Evolutionary conservation across 73 alveolate genomes (phyloP).

Genomic region (Paramecium biaurelia): DNA sequence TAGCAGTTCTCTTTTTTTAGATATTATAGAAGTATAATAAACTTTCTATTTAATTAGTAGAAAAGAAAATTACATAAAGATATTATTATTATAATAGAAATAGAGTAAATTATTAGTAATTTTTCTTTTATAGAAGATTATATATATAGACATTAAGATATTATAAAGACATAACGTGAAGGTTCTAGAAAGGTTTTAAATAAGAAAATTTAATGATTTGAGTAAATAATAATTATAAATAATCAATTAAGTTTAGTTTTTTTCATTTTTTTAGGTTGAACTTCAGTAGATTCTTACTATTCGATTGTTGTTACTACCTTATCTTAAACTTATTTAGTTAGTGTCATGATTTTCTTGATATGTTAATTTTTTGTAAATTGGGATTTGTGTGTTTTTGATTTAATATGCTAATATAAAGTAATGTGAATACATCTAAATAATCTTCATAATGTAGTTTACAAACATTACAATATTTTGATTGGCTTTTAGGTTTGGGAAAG

Average conservation of each 20-base stretch:
- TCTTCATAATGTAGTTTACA: constrained; percentile 4
- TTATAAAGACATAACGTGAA: background rate
- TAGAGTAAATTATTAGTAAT: no score
- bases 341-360: background rate
- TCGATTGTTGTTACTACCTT: background rate
- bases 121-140: no score
- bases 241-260: background rate
- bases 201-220: background rate
- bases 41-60: background rate
- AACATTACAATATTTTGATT: background rate
- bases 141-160: no score
- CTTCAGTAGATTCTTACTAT: background rate
- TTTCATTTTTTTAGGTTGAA: background rate
- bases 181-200: background rate
- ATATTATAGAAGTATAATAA: background rate
- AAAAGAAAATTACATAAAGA: no score
- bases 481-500: background rate
- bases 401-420: background rate
- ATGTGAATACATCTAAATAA: background rate
- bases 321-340: background rate
- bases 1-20: background rate
- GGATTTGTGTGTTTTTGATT: background rate
- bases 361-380: background rate
- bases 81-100: no score
- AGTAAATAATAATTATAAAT: background rate